Evolutionary conservation across 2,329 filamentous ascomycete species (phyloP), one percentile per base, ranked within the genome.

Genomic region (Coleophoma eucalyptorum): DNA sequence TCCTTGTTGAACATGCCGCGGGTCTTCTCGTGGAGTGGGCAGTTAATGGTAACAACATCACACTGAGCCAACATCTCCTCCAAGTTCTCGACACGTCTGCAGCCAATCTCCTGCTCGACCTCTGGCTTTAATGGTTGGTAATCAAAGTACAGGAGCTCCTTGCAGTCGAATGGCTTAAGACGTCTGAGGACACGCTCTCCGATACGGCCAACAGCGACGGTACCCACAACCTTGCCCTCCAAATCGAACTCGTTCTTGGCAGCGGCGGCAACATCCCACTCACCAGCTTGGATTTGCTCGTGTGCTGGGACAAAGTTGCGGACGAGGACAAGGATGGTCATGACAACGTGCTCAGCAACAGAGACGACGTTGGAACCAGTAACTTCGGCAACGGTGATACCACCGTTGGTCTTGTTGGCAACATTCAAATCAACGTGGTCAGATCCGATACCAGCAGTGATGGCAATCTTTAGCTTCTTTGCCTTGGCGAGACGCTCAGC

Each of bases 211-310:
- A 97, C 92, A 66, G 89, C 94, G 53, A 99, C 94, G 68, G 94
- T 99, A 66, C 94, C 94, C 63, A 99, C 94, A 45, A 95, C 89
- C 85, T 99, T 99, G 80, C 81, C 80, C 83, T 97, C 94, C 51
- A 99, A 86, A 68, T 99, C 94, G 72, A 86, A 99, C 80, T 97
- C 93, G 77, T 96, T 92, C 87, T 97, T 97, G 69, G 94, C 94
- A 21, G 92, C 93, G 49, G 82, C 92, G 54, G 94, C 94, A 48
- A 99, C 94, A 69, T 99, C 81, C 94, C 94, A 99, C 55, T 96
- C 89, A 58, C 94, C 94, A 53, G 76, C 74, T 72, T 85, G 80
- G 67, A 99, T 88, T 81, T 90, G 86, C 80, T 97, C 92, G 78
- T 97, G 94, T 49, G 94, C 92, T 60, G 94, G 94, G 49, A 96